A percentile compares a stretch with the other conserved stretches of the same genome.
Evolutionary conservation across 768 basidiomycete species (phyloP).

Genomic region (Lactifluus piperatus): DNA sequence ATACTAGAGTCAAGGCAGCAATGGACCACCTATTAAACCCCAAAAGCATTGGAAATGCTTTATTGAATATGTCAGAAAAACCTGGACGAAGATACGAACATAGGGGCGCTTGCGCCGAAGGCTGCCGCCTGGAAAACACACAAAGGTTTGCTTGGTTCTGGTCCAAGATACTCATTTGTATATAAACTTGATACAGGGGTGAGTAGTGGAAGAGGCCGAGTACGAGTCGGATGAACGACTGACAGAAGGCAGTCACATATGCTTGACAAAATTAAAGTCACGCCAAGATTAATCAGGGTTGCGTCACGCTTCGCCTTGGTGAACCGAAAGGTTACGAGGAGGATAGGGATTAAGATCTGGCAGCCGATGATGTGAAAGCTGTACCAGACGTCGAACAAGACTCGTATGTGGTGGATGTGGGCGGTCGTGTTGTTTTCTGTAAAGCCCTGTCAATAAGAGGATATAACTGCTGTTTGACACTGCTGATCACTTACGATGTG

Average conservation of each 20-base stretch:
- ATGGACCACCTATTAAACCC: conserved; percentile 2
- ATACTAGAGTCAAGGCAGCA: not conserved
- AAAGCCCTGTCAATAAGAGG: not conserved
- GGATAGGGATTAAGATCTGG: conserved; percentile 9
- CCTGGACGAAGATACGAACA: not conserved
- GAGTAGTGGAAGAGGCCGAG: not conserved
- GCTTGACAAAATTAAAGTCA: not conserved
- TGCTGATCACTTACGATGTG: not conserved
- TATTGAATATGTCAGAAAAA: not conserved
- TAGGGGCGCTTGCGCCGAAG: conserved; percentile 6
- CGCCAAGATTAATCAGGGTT: conserved; percentile 6
- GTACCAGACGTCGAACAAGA: not conserved
- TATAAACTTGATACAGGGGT: conserved; percentile 2
- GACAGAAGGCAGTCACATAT: conserved; percentile 5
- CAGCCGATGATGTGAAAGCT: conserved; percentile 6
- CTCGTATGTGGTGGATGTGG: not conserved
- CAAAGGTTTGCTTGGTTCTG: conserved; percentile 2
- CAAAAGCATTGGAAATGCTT: not conserved
- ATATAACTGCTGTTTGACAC: not conserved
- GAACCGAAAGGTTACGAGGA: conserved; percentile 8
- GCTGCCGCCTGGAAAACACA: conserved; percentile 11
- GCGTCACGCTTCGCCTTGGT: conserved; percentile 8
- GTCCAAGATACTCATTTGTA: conserved; percentile 7
- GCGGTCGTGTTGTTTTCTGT: not conserved
- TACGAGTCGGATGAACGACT: not conserved